These are phyloP conservation scores for Lentinula lateritia DNA, from an alignment of 768 basidiomycete species.

Conservation along the genomic window DNA sequence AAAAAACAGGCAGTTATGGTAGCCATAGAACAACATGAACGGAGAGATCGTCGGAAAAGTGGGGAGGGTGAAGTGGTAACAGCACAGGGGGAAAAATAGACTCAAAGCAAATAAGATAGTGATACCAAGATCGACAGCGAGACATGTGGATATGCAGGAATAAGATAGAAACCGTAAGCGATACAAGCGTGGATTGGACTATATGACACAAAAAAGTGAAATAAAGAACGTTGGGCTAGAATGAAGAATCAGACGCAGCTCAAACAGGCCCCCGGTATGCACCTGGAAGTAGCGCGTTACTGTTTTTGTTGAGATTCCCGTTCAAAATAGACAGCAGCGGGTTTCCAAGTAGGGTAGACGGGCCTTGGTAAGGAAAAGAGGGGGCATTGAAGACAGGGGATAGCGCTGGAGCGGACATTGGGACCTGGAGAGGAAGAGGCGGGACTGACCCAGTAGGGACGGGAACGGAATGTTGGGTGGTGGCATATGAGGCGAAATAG, in stretches of 20 bases:
- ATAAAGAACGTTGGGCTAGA: background rate
- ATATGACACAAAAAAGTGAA: conserved; percentile 1
- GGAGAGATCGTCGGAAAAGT: background rate
- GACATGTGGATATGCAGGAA: background rate
- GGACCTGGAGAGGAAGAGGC: conserved; percentile 11
- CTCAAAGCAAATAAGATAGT: conserved; percentile 1
- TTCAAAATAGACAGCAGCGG: conserved; percentile 29
- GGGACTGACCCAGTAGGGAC: background rate
- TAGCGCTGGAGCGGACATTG: conserved; percentile 8
- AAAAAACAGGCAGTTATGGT: background rate
- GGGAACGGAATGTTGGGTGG: conserved; percentile 2
- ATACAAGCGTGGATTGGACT: conserved; percentile 3
- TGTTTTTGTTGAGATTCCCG: conserved; percentile 9
- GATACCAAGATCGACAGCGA: background rate
- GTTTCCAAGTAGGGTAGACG: conserved; percentile 20
- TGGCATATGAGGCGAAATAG: conserved; percentile 1
- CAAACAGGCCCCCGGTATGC: background rate
- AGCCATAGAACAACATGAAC: background rate
- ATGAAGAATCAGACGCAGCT: background rate
- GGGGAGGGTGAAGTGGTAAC: background rate
- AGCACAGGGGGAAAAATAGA: background rate
- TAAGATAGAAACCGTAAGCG: background rate
- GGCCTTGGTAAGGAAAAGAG: conserved; percentile 8
- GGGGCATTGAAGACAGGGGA: conserved; percentile 12
- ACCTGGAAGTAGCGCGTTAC: background rate